phyloP scores from a whole-genome alignment of 2,329 filamentous ascomycete species.

The Neofusicoccum umdonicola region DNA sequence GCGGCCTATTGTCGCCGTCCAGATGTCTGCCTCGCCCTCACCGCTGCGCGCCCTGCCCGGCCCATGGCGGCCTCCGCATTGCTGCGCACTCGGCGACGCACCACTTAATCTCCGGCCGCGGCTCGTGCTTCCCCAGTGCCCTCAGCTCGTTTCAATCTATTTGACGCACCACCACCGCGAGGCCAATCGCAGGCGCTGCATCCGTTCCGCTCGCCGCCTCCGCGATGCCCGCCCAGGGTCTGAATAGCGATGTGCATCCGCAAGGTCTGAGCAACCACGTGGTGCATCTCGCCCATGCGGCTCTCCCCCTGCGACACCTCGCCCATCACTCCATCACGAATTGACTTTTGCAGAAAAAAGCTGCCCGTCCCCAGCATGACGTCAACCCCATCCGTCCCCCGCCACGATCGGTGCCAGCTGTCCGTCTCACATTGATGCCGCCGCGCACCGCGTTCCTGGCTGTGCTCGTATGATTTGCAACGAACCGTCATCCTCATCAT shows the following conservation, averaged over 20 bases:
- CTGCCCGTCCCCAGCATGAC: conserved; percentile 2
- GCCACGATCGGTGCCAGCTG: not conserved
- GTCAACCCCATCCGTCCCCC: not conserved
- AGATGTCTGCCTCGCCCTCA: conserved; percentile 6
- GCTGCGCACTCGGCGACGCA: conserved; percentile 1
- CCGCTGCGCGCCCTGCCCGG: not conserved
- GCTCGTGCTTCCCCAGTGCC: conserved; percentile 12
- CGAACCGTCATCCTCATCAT: not conserved
- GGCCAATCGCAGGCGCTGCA: conserved; percentile 4
- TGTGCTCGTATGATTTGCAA: not conserved
- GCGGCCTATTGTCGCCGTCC: not conserved
- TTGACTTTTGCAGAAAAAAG: not conserved
- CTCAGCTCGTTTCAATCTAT: conserved; percentile 12
- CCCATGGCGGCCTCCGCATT: not conserved
- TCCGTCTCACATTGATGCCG: conserved; percentile 13
- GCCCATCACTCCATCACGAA: not conserved
- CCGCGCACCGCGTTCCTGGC: conserved; percentile 3
- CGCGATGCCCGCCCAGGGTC: conserved; percentile 7
- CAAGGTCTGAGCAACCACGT: conserved; percentile 13
- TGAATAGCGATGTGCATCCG: not conserved
- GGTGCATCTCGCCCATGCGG: not conserved
- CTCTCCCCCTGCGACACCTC: conserved; percentile 9
- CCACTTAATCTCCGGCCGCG: conserved; percentile 14
- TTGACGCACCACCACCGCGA: not conserved
- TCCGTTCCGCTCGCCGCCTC: not conserved